Conservation (phyloP, 2,329 filamentous ascomycete species). For the Alternaria triticina region DNA sequence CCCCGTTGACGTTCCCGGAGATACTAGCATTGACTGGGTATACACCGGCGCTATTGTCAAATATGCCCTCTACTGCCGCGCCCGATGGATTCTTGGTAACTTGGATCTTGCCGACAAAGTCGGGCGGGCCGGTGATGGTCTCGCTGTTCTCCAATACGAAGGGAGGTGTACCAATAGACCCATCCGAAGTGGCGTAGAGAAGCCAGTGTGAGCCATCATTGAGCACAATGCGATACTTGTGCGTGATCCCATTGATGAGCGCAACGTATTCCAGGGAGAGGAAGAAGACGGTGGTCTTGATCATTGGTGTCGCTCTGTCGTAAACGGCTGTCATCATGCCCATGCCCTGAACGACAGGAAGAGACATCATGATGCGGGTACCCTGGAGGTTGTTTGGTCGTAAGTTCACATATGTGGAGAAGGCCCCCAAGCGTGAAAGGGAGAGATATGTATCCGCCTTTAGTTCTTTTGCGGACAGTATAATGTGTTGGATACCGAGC, state of each 20-base stretch:
- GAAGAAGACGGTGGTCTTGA: constrained; percentile 81
- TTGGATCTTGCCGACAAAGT: constrained; percentile 81
- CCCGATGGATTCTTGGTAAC: constrained; percentile 76
- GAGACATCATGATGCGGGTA: constrained; percentile 67
- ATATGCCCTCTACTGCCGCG: constrained; percentile 66
- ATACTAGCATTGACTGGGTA: constrained; percentile 69
- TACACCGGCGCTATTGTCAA: constrained; percentile 78
- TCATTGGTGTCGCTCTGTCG: constrained; percentile 69
- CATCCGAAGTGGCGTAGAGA: constrained; percentile 73
- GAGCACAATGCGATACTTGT: constrained; percentile 29
- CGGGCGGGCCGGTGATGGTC: constrained; percentile 67
- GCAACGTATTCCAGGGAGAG: constrained; percentile 60
- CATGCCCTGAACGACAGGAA: constrained; percentile 89
- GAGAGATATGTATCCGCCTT: constrained; percentile 63
- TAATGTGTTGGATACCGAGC: constrained; percentile 79
- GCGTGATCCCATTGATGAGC: constrained; percentile 48
- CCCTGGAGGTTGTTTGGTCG: constrained; percentile 54
- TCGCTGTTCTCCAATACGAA: constrained; percentile 72
- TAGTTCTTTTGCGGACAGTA: constrained; percentile 81
- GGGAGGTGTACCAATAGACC: constrained; percentile 63
- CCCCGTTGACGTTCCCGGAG: constrained; percentile 51
- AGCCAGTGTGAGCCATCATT: constrained; percentile 74
- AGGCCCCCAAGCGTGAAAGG: constrained; percentile 59
- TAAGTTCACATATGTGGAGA: constrained; percentile 73
- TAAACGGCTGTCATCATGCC: constrained; percentile 84